Base-by-base conservation (phyloP, 1,284 basidiomycete species). In the Moesziomyces parantarcticus region DNA sequence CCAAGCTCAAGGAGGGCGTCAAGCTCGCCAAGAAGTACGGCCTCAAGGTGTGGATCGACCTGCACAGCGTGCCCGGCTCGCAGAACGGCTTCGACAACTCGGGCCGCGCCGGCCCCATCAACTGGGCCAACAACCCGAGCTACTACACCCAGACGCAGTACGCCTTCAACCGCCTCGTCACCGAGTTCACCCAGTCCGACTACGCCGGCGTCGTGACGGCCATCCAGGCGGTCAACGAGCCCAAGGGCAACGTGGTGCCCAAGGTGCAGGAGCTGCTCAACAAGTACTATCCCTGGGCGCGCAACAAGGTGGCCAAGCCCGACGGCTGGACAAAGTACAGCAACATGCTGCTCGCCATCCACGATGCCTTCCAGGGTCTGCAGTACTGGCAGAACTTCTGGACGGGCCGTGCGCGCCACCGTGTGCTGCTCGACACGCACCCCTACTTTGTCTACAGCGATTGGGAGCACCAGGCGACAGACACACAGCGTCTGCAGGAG, bases 21-120 rank as follows among this genome's bases (percentile, higher is more conserved):
- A 84, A 83, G 7, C 96, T 94, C 93, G 93, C 93, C 3, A 82
- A 86, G 36, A 88, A 89, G 36, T 85, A 92, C 77, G 89, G 89
- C 3, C 84, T 97, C 62, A 94, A 94, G 83, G 87, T 97, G 58
- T 90, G 96, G 58, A 84, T 93, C 47, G 92, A 93, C 84, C 86
- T 92, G 29, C 86, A 87, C 73, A 82, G 85, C 29, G 85, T 84
- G 13, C 85, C 85, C 13, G 85, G 85, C 26, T 81, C 77, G 36
- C 85, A 86, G 70, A 86, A 88, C 80, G 75, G 76, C 9, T 81
- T 72, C 44, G 79, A 81, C 67, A 78, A 83, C 85, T 92, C 91
- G 14, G 93, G 93, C 6, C 90, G 90, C 45, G 87, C 86, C 58
- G 87, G 90, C 50, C 76, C 85, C 13, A 90, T 92, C n/a, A 77